These are phyloP conservation scores for Suzukiozyma palmioleophila DNA, from an alignment of 1,139 yeast genomes.

Conservation along the genomic window DNA sequence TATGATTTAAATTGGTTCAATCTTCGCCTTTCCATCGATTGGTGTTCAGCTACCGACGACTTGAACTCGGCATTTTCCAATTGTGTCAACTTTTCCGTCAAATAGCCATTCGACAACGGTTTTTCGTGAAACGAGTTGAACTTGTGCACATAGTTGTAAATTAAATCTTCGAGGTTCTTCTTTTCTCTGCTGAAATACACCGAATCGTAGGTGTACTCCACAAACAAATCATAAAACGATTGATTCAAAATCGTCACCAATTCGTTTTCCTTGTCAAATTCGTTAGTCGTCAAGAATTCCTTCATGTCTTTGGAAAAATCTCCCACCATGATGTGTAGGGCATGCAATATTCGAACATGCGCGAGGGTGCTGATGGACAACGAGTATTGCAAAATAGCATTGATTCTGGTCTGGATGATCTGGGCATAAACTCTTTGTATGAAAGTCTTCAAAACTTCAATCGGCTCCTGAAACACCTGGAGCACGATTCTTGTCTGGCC, in stretches of 20 bases:
- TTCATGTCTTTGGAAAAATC: slow-evolving; percentile 65
- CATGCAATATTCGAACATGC: slow-evolving; percentile 72
- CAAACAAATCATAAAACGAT: slow-evolving; percentile 65
- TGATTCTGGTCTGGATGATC: slow-evolving; percentile 64
- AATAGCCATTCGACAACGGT: slow-evolving; percentile 42
- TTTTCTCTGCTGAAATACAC: slow-evolving; percentile 72
- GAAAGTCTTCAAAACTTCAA: slow-evolving; percentile 64
- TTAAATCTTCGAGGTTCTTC: slow-evolving; percentile 61
- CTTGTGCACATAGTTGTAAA: slow-evolving; percentile 45
- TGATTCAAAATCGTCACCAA: slow-evolving; percentile 64
- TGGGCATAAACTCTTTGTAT: slow-evolving; percentile 78
- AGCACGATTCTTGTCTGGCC: slow-evolving; percentile 71
- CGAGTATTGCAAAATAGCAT: slow-evolving; percentile 59
- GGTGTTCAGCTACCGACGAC: slow-evolving; percentile 12
- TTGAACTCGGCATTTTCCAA: slow-evolving; percentile 26
- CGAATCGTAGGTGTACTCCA: slow-evolving; percentile 64
- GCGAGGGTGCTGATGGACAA: slow-evolving; percentile 65
- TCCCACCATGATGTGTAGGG: slow-evolving; percentile 57
- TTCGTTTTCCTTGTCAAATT: slow-evolving; percentile 39
- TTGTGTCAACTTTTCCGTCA: slow-evolving; percentile 41
- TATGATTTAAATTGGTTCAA: slow-evolving; percentile 38
- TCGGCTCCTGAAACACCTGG: slow-evolving; percentile 66
- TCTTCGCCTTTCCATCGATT: slow-evolving; percentile 37
- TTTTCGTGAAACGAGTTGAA: slow-evolving; percentile 52
- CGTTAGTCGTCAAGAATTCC: slow-evolving; percentile 48